Evolutionary conservation across 371 early-diverging fungal genomes (phyloP).

Genomic region (Mucor irregularis): DNA sequence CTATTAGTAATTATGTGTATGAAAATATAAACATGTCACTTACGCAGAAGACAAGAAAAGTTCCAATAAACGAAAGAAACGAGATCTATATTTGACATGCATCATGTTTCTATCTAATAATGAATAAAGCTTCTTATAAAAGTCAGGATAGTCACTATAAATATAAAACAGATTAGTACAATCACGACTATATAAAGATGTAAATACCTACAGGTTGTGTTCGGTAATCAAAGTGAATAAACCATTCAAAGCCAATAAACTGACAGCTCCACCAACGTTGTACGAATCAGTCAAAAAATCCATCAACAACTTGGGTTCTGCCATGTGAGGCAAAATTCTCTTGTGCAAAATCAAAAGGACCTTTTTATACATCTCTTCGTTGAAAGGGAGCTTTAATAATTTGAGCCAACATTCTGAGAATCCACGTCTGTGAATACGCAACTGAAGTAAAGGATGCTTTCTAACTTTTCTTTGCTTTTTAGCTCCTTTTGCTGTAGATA

Average conservation of each 20-base stretch:
- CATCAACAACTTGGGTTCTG: constrained; percentile 77
- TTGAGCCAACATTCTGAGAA: constrained; percentile 84
- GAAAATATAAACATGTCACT: constrained; percentile 22
- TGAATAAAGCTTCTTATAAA: constrained; percentile 89
- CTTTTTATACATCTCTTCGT: constrained; percentile 74
- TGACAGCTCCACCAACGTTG: constrained; percentile 79
- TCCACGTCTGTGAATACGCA: constrained; percentile 53
- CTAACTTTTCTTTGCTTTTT: constrained; percentile 8
- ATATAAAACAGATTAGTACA: not conserved
- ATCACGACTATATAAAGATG: not conserved
- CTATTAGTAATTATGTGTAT: not conserved
- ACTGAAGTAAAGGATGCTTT: constrained; percentile 41
- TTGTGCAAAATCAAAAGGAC: constrained; percentile 81
- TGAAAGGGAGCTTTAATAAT: constrained; percentile 72
- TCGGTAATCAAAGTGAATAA: constrained; percentile 88
- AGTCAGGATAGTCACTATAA: constrained; percentile 90
- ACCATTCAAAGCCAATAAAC: constrained; percentile 90
- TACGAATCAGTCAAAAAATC: constrained; percentile 91
- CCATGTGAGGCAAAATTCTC: constrained; percentile 82
- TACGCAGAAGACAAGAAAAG: constrained; percentile 87
- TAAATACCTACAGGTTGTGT: constrained; percentile 76
- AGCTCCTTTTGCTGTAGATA: not conserved
- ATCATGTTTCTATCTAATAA: constrained; percentile 84
- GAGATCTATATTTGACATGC: constrained; percentile 90
- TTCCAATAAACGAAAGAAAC: constrained; percentile 88